Evolutionary conservation across 768 basidiomycete species (phyloP).

Genomic region (Boletellus ananas): DNA sequence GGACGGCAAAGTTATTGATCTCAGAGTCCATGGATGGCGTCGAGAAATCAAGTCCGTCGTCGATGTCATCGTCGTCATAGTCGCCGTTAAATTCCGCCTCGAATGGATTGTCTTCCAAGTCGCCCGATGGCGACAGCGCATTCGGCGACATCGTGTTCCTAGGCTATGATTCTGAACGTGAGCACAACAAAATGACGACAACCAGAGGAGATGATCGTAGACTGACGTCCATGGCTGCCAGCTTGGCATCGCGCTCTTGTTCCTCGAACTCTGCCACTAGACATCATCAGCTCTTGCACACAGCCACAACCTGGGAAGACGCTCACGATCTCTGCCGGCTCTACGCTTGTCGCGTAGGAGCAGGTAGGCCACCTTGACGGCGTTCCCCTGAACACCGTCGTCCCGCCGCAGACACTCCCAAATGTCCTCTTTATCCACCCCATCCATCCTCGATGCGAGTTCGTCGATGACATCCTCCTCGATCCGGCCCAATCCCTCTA

Average conservation of each 20-base stretch:
- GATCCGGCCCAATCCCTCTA: slow-evolving; percentile 88
- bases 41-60: slow-evolving; percentile 49
- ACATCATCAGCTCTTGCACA: slow-evolving; percentile 14
- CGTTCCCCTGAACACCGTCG: slow-evolving; percentile 84
- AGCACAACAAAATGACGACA: background rate
- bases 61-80: slow-evolving; percentile 51
- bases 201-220: slow-evolving; percentile 17
- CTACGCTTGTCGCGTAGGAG: slow-evolving; percentile 85
- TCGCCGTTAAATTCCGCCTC: slow-evolving; percentile 60
- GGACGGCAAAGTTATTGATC: slow-evolving; percentile 74
- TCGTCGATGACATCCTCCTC: slow-evolving; percentile 91
- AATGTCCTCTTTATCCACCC: slow-evolving; percentile 78
- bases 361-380: slow-evolving; percentile 96
- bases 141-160: slow-evolving; percentile 65
- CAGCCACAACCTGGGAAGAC: background rate
- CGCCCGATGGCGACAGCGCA: slow-evolving; percentile 60
- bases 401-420: slow-evolving; percentile 82
- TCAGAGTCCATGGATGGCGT: slow-evolving; percentile 37
- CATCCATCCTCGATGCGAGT: slow-evolving; percentile 64
- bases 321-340: slow-evolving; percentile 80
- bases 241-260: slow-evolving; percentile 78
- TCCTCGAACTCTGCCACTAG: slow-evolving; percentile 76
- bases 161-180: slow-evolving; percentile 42
- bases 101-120: slow-evolving; percentile 75
- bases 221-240: slow-evolving; percentile 78